These are phyloP conservation scores for Ensete glaucum DNA, from an alignment of 176 grass and related monocot species.

Conservation along the genomic window DNA sequence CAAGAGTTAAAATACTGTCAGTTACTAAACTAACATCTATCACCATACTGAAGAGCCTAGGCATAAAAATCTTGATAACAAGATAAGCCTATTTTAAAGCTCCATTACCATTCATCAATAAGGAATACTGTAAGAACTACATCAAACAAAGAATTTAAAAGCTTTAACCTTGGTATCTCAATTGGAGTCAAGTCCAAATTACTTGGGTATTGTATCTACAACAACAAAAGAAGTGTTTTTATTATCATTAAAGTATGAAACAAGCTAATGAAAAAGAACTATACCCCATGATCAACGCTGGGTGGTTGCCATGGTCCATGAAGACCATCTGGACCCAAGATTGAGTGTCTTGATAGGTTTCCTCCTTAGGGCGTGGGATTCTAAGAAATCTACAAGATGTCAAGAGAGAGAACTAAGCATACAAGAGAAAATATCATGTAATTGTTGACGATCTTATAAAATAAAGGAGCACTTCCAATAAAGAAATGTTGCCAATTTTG, in stretches of 20 bases:
- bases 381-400: conserved; percentile 6
- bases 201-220: conserved; percentile 42
- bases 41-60: no score
- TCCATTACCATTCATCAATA: no score
- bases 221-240: neutral
- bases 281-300: conserved; percentile 33
- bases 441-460: neutral
- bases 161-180: conserved; percentile 34
- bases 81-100: no score
- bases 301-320: conserved; percentile 38
- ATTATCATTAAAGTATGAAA: neutral
- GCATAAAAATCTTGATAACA: no score
- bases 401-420: neutral
- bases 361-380: conserved; percentile 29
- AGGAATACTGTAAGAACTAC: neutral
- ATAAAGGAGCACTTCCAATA: neutral
- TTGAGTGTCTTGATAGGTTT: conserved; percentile 42
- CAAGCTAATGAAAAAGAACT: conserved; percentile 5
- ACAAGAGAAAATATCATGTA: neutral
- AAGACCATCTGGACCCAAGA: conserved; percentile 46
- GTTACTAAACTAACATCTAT: no score
- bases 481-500: neutral
- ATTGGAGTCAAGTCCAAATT: conserved; percentile 45
- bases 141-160: conserved; percentile 8
- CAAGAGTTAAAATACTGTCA: no score